A percentile compares a stretch with the other conserved stretches of the same genome.
These are phyloP conservation scores for Allium fistulosum DNA, from an alignment of 106 monocot genomes.

Conservation along the genomic window DNA sequence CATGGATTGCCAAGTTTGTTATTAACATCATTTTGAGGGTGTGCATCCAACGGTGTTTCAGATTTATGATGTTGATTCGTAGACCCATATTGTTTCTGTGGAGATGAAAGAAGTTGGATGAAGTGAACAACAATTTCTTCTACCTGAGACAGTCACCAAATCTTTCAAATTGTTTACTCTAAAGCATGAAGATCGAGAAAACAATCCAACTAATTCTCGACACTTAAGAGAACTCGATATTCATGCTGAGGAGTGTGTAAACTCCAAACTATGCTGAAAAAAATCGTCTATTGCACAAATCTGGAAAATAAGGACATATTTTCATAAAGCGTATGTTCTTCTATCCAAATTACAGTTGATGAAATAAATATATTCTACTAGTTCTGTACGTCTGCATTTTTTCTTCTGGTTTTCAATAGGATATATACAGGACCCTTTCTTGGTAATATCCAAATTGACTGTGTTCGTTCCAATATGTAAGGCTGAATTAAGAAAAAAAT, in stretches of 20 bases:
- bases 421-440: constrained; percentile 73
- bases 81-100: no score
- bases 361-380: background rate
- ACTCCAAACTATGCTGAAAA: constrained; percentile 54
- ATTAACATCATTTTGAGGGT: constrained; percentile 80
- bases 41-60: constrained; percentile 83
- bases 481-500: constrained; percentile 79
- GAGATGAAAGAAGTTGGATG: constrained; percentile 50
- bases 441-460: constrained; percentile 64
- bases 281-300: constrained; percentile 60
- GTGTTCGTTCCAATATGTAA: constrained; percentile 69
- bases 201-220: constrained; percentile 5
- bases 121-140: constrained; percentile 88
- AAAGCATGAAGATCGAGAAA: constrained; percentile 38
- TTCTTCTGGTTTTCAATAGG: background rate
- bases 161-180: constrained; percentile 43
- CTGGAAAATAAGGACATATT: constrained; percentile 88
- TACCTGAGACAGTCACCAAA: constrained; percentile 80
- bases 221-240: constrained; percentile 55
- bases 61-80: no score
- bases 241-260: constrained; percentile 59
- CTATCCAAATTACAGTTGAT: background rate
- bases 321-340: constrained; percentile 66
- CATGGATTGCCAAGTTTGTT: constrained; percentile 60
- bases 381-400: background rate